Conservation (phyloP, 768 basidiomycete species). For the Russula earlei region DNA sequence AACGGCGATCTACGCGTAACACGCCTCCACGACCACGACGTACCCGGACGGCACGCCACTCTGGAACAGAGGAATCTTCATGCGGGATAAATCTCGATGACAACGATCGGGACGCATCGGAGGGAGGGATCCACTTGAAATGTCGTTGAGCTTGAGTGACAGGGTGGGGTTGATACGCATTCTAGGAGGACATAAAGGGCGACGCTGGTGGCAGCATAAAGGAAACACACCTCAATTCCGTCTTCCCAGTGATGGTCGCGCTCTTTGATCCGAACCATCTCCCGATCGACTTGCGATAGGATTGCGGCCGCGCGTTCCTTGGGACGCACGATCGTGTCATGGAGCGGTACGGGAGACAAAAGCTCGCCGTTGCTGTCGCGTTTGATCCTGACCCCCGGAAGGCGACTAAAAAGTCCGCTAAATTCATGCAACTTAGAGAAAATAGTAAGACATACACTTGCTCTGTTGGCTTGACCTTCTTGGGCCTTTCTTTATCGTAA, state of each 20-base stretch:
- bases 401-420: slow-evolving; percentile 28
- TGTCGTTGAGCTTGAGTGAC: slow-evolving; percentile 50
- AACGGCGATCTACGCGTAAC: slow-evolving; percentile 61
- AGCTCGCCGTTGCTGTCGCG: slow-evolving; percentile 33
- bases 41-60: slow-evolving; percentile 49
- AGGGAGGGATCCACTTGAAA: slow-evolving; percentile 51
- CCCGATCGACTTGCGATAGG: slow-evolving; percentile 51
- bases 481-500: slow-evolving; percentile 60
- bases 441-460: slow-evolving; percentile 21
- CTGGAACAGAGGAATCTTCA: slow-evolving; percentile 25
- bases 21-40: slow-evolving; percentile 82
- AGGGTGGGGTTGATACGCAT: slow-evolving; percentile 58
- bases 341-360: slow-evolving; percentile 33
- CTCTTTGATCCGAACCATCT: slow-evolving; percentile 51
- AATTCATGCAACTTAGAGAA: background rate
- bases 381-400: slow-evolving; percentile 42
- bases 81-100: slow-evolving; percentile 23
- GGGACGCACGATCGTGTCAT: slow-evolving; percentile 48
- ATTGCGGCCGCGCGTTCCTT: slow-evolving; percentile 57
- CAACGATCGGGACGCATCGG: slow-evolving; percentile 28
- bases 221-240: slow-evolving; percentile 56
- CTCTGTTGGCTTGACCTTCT: slow-evolving; percentile 41
- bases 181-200: slow-evolving; percentile 31
- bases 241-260: slow-evolving; percentile 82
- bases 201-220: background rate